These are phyloP conservation scores for Solanum bulbocastanum DNA, from an alignment of 257 asterid genomes.

Conservation along the genomic window DNA sequence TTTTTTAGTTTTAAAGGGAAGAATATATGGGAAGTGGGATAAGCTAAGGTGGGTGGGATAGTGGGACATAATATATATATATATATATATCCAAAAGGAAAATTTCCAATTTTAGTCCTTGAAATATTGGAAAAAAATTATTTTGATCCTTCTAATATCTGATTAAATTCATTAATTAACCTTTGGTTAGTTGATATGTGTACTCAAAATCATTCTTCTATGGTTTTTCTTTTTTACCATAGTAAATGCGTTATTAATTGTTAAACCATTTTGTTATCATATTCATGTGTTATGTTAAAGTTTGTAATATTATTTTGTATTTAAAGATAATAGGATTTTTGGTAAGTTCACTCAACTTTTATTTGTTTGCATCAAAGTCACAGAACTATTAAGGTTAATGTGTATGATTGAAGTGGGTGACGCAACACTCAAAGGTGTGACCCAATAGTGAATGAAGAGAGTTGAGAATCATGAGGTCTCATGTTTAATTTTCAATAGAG, in stretches of 20 bases:
- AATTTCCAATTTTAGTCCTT: background rate
- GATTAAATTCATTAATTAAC: background rate
- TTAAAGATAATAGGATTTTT: background rate
- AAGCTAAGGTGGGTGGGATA: background rate
- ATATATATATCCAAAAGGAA: background rate
- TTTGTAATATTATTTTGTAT: background rate
- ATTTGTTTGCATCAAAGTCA: background rate
- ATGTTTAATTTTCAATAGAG: background rate
- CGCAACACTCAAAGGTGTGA: background rate
- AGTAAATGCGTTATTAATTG: background rate
- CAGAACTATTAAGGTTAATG: background rate
- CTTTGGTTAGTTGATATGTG: background rate
- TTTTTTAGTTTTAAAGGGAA: background rate
- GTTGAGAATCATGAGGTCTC: background rate
- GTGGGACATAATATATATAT: background rate
- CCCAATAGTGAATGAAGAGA: background rate
- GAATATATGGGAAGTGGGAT: background rate
- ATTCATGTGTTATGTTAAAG: background rate
- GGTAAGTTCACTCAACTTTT: background rate
- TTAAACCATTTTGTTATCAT: background rate
- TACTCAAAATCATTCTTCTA: background rate
- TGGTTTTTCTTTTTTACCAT: background rate
- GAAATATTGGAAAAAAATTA: background rate
- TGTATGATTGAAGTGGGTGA: background rate
- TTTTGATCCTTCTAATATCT: background rate